Conservation (phyloP, 495 filamentous ascomycete species). For the Entonaema liquescens region DNA sequence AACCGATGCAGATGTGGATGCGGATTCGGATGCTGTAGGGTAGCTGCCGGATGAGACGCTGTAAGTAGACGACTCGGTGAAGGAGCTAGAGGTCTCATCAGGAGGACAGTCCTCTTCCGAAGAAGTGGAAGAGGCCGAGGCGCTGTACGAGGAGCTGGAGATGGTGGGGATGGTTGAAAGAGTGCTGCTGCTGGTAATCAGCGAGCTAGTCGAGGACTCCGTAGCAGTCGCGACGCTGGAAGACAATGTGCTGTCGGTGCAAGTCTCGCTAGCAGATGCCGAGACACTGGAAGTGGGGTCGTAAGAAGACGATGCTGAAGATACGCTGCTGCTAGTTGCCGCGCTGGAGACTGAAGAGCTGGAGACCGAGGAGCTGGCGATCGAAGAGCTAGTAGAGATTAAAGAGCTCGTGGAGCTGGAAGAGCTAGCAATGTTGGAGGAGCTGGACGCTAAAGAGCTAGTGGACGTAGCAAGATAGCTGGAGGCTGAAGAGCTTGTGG, state of each 20-base stretch:
- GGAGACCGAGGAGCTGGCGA: background rate
- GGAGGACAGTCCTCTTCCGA: slow-evolving; percentile 28
- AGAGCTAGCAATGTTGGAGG: background rate
- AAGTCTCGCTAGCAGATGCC: slow-evolving; percentile 3
- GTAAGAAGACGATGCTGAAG: slow-evolving; percentile 13
- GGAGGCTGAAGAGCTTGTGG: slow-evolving; percentile 10
- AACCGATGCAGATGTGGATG: background rate
- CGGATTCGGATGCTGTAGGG: no score
- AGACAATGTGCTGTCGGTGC: slow-evolving; percentile 18
- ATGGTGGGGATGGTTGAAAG: slow-evolving; percentile 22
- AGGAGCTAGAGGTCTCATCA: slow-evolving; percentile 28
- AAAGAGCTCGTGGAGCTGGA: background rate
- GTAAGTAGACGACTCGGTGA: slow-evolving; percentile 22
- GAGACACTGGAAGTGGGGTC: slow-evolving; percentile 14
- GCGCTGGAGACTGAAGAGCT: slow-evolving; percentile 7
- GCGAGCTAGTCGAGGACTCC: slow-evolving; percentile 22
- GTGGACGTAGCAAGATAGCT: background rate
- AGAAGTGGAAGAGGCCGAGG: slow-evolving; percentile 21
- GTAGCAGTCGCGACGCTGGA: slow-evolving; percentile 22
- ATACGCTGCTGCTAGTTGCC: background rate
- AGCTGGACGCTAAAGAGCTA: slow-evolving; percentile 2
- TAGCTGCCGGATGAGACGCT: slow-evolving; percentile 18
- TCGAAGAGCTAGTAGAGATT: background rate
- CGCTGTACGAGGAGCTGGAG: slow-evolving; percentile 30
- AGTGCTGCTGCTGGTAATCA: slow-evolving; percentile 30